A percentile compares a stretch with the other conserved stretches of the same genome.
These are phyloP conservation scores for Puccinia novopanici DNA, from an alignment of 1,284 basidiomycete species.

Conservation along the genomic window DNA sequence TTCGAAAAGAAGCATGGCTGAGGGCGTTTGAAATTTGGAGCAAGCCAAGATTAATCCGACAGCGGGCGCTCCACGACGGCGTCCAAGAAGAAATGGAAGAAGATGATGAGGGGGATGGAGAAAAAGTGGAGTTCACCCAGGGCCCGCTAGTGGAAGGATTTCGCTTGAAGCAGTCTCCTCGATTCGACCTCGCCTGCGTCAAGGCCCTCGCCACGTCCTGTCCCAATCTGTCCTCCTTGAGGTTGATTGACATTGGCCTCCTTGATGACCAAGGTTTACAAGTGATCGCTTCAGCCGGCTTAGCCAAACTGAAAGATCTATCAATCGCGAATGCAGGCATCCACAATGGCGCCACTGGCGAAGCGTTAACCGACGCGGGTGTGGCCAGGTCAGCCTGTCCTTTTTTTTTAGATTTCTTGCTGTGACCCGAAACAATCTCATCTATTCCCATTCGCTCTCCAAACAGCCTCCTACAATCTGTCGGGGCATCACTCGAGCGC, in stretches of 20 bases:
- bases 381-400: slow-evolving; percentile 24
- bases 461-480: slow-evolving; percentile 54
- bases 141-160: slow-evolving; percentile 29
- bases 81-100: slow-evolving; percentile 20
- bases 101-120: slow-evolving; percentile 1
- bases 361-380: slow-evolving; percentile 34
- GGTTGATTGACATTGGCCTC: slow-evolving; percentile 76
- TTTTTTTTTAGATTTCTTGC: not conserved
- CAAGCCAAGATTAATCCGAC: slow-evolving; percentile 31
- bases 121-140: not conserved
- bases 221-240: slow-evolving; percentile 69
- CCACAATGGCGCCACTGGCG: slow-evolving; percentile 40
- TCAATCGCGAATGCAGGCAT: slow-evolving; percentile 47
- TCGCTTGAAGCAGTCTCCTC: slow-evolving; percentile 66
- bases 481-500: slow-evolving; percentile 60
- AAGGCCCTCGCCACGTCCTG: slow-evolving; percentile 69
- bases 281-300: slow-evolving; percentile 61
- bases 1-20: slow-evolving; percentile 58
- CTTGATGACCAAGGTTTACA: slow-evolving; percentile 69
- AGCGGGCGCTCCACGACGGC: slow-evolving; percentile 50
- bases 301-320: slow-evolving; percentile 23
- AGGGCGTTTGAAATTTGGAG: slow-evolving; percentile 4
- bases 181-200: slow-evolving; percentile 77
- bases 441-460: not conserved
- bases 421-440: not conserved